These are phyloP conservation scores for Eucalyptus tenuipes DNA, from an alignment of 345 rosid genomes.

Conservation along the genomic window DNA sequence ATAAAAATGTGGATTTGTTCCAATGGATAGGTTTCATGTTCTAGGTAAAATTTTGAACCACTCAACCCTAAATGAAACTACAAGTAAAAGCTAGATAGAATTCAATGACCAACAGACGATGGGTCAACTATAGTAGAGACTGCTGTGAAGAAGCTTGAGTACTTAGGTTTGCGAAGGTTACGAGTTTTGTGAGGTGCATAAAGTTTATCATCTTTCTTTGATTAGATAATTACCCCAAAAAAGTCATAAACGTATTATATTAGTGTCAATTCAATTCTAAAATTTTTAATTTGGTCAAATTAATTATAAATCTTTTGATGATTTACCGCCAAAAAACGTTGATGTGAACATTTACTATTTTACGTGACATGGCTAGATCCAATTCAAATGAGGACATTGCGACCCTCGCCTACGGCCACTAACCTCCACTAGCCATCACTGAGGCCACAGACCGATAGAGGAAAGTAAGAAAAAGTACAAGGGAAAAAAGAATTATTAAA, in stretches of 20 bases:
- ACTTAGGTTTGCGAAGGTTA: neutral
- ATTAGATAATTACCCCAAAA: accelerated
- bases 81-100: no score
- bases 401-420: accelerated
- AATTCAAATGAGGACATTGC: accelerated
- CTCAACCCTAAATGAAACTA: neutral
- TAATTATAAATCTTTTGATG: accelerated
- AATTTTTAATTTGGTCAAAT: accelerated
- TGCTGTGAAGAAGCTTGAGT: neutral
- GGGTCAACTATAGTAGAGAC: neutral
- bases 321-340: accelerated
- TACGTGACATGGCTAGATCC: accelerated
- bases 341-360: no score
- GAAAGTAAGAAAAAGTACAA: neutral
- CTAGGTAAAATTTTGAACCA: accelerated
- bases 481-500: neutral
- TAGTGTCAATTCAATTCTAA: no score
- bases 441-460: accelerated
- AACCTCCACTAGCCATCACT: accelerated
- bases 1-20: accelerated
- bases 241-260: no score
- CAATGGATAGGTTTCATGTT: accelerated
- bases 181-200: neutral
- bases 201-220: neutral
- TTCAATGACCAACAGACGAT: neutral